Conservation (phyloP, 2,329 filamentous ascomycete species). For the Monilinia laxa region DNA sequence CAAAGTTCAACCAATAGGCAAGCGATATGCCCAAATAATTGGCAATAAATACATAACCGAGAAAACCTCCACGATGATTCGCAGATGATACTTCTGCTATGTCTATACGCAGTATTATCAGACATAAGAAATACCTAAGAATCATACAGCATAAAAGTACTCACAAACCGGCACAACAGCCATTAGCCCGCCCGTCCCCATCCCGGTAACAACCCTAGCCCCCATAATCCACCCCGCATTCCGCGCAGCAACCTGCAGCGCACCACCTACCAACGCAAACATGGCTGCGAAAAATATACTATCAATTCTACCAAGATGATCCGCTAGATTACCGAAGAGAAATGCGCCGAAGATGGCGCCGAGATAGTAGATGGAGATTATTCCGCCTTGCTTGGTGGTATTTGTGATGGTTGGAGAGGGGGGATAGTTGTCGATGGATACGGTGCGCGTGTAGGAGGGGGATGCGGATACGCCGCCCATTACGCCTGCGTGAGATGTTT, state of each 20-base stretch:
- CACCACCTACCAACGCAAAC: constrained; percentile 37
- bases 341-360: constrained; percentile 38
- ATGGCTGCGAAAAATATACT: constrained; percentile 48
- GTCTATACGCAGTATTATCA: constrained; percentile 13
- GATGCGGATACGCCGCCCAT: constrained; percentile 51
- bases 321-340: constrained; percentile 49
- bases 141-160: not conserved
- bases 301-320: constrained; percentile 54
- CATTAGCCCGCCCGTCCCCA: constrained; percentile 41
- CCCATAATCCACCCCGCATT: constrained; percentile 40
- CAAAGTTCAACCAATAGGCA: constrained; percentile 41
- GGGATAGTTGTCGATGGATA: constrained; percentile 42
- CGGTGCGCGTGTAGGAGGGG: constrained; percentile 45
- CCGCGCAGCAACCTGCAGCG: constrained; percentile 31
- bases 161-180: constrained; percentile 36
- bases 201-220: constrained; percentile 38
- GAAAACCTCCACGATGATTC: constrained; percentile 36
- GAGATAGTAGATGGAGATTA: constrained; percentile 35
- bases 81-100: constrained; percentile 37
- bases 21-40: constrained; percentile 39
- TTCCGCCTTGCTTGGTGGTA: not conserved
- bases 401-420: constrained; percentile 30
- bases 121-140: not conserved
- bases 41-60: constrained; percentile 38
- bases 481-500: constrained; percentile 37